Evolutionary conservation across 2,329 filamentous ascomycete genomes (phyloP).

Genomic region (Thelonectria olida): DNA sequence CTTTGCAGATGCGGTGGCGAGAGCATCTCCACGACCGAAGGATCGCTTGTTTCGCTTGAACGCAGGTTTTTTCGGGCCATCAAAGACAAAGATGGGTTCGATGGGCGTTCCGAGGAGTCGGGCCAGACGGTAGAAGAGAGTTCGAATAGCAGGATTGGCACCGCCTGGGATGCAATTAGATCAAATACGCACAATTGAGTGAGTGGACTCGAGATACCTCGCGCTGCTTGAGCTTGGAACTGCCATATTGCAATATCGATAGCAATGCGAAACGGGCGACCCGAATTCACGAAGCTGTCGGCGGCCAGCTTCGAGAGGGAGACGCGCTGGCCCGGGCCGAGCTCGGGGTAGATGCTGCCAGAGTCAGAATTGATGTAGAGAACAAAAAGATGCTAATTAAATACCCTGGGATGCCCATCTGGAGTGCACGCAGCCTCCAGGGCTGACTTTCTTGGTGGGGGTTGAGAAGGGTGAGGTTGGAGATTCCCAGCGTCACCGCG

Average conservation of each 20-base stretch:
- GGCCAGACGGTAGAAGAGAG: slow-evolving; percentile 89
- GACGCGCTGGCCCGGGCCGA: slow-evolving; percentile 81
- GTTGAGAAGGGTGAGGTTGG: slow-evolving; percentile 26
- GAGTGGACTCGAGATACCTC: slow-evolving; percentile 56
- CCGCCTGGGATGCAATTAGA: slow-evolving; percentile 64
- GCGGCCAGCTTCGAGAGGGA: slow-evolving; percentile 85
- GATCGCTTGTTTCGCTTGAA: slow-evolving; percentile 89
- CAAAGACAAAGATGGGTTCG: slow-evolving; percentile 89
- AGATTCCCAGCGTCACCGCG: slow-evolving; percentile 43
- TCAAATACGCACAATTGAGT: background rate
- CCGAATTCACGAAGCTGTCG: slow-evolving; percentile 75
- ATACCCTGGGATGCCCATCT: slow-evolving; percentile 75
- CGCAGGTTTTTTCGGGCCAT: slow-evolving; percentile 83
- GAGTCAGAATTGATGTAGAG: slow-evolving; percentile 10
- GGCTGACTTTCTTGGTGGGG: slow-evolving; percentile 14
- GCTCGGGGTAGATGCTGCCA: slow-evolving; percentile 85
- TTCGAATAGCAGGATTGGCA: slow-evolving; percentile 87
- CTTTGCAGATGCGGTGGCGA: slow-evolving; percentile 82
- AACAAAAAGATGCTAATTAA: background rate
- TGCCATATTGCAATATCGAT: slow-evolving; percentile 98
- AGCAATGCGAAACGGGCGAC: slow-evolving; percentile 82
- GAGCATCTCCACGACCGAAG: slow-evolving; percentile 68
- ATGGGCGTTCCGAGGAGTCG: slow-evolving; percentile 81
- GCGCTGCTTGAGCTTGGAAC: slow-evolving; percentile 88
- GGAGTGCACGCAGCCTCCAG: slow-evolving; percentile 19